These are phyloP conservation scores for Sporisorium exsertum DNA, from an alignment of 1,284 basidiomycete species.

Conservation along the genomic window DNA sequence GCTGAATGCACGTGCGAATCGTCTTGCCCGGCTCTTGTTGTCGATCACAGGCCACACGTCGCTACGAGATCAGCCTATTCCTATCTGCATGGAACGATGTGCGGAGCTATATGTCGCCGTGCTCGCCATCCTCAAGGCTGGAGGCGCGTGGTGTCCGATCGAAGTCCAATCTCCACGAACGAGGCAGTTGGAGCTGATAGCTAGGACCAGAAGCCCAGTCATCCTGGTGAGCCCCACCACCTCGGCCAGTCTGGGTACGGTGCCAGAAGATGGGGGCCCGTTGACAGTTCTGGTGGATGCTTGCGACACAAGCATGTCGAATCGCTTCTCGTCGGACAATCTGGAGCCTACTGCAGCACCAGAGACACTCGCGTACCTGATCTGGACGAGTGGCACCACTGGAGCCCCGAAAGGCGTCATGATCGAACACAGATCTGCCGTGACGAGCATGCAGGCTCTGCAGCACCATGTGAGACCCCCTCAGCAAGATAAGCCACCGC, in stretches of 20 bases:
- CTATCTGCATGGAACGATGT: slow-evolving; percentile 26
- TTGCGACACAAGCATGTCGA: background rate
- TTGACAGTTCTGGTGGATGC: background rate
- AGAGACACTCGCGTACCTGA: slow-evolving; percentile 51
- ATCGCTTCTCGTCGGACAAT: background rate
- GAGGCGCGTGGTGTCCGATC: slow-evolving; percentile 59
- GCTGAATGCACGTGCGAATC: slow-evolving; percentile 11
- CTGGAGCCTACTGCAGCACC: slow-evolving; percentile 2
- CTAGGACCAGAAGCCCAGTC: slow-evolving; percentile 16
- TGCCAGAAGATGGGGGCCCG: background rate
- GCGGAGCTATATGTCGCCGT: slow-evolving; percentile 21
- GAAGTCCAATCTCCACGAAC: slow-evolving; percentile 47
- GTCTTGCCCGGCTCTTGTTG: slow-evolving; percentile 9
- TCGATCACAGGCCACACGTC: slow-evolving; percentile 1
- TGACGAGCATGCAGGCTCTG: slow-evolving; percentile 31
- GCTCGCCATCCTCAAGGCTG: slow-evolving; percentile 31
- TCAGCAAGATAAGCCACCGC: slow-evolving; percentile 9
- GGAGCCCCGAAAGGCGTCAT: slow-evolving; percentile 55
- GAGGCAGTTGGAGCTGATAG: slow-evolving; percentile 48
- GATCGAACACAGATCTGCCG: slow-evolving; percentile 36
- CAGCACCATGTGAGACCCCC: slow-evolving; percentile 22
- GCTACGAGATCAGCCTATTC: slow-evolving; percentile 18
- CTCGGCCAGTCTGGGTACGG: slow-evolving; percentile 1
- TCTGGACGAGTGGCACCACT: slow-evolving; percentile 65
- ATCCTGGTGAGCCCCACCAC: slow-evolving; percentile 19